Evolutionary conservation across 352 stramenopile genomes (phyloP).

Genomic region (Phytopythium chamaehyphon): DNA sequence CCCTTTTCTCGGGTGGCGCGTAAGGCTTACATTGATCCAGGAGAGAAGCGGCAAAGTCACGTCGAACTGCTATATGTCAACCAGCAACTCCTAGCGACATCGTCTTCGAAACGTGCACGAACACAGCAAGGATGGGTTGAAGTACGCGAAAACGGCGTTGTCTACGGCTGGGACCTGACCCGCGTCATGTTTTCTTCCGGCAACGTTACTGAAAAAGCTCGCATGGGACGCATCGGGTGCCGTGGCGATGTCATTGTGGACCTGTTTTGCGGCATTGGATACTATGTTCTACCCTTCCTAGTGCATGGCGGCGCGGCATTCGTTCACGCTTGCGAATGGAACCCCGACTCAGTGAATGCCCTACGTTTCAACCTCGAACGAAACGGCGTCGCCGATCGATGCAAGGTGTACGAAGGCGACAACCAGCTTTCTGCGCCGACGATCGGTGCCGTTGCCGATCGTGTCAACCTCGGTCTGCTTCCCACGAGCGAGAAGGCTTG

Average conservation of each 20-base stretch:
- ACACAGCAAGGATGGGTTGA: conserved; percentile 69
- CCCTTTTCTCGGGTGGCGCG: conserved; percentile 68
- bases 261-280: conserved; percentile 97
- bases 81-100: conserved; percentile 24
- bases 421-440: conserved; percentile 77
- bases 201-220: conserved; percentile 96
- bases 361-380: conserved; percentile 89
- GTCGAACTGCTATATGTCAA: conserved; percentile 70
- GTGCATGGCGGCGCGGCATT: conserved; percentile 87
- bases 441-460: conserved; percentile 83
- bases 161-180: conserved; percentile 94
- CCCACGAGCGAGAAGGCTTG: conserved; percentile 94
- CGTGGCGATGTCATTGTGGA: conserved; percentile 91
- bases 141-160: conserved; percentile 92
- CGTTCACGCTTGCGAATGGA: conserved; percentile 96
- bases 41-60: conserved; percentile 78
- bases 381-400: conserved; percentile 87
- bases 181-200: conserved; percentile 97
- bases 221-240: conserved; percentile 88
- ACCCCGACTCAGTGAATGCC: conserved; percentile 89
- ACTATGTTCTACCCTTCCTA: conserved; percentile 95
- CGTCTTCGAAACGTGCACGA: conserved; percentile 17
- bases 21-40: conserved; percentile 74
- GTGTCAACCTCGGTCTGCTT: conserved; percentile 93
- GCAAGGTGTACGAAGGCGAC: conserved; percentile 85